Evolutionary conservation across 768 basidiomycete species (phyloP).

Genomic region (Dentipellis fragilis): DNA sequence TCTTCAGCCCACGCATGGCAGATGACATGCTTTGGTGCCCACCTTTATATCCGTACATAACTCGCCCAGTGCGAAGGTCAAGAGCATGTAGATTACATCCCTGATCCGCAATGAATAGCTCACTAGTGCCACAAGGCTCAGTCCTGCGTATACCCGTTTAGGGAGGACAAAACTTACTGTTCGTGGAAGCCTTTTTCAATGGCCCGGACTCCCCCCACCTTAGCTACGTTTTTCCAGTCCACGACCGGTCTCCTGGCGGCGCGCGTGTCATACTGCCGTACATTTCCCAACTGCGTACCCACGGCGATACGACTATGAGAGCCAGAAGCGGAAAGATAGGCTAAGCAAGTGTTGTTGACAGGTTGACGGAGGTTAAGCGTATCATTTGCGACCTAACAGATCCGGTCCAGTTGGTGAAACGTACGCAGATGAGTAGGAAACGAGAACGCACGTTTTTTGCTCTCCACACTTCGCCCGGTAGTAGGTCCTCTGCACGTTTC

Average conservation of each 20-base stretch:
- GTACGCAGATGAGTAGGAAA: neutral
- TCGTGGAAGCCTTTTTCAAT: conserved; percentile 52
- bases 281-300: conserved; percentile 67
- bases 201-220: conserved; percentile 49
- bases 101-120: conserved; percentile 60
- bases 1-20: neutral
- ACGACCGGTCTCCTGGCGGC: conserved; percentile 56
- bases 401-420: neutral
- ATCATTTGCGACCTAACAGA: conserved; percentile 58
- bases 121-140: conserved; percentile 28
- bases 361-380: conserved; percentile 66
- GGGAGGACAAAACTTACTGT: conserved; percentile 37
- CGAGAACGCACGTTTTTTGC: conserved; percentile 57
- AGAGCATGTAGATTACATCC: conserved; percentile 54
- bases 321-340: conserved; percentile 39
- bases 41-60: conserved; percentile 65
- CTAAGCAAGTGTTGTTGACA: conserved; percentile 61
- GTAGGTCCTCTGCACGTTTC: conserved; percentile 44
- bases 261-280: conserved; percentile 72
- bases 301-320: conserved; percentile 43
- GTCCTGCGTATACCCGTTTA: no score
- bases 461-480: conserved; percentile 74
- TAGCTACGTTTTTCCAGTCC: conserved; percentile 52
- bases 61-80: conserved; percentile 58
- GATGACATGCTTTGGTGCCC: neutral